Conservation (phyloP, 805 yeast species). For the Lipomyces oligophaga region DNA sequence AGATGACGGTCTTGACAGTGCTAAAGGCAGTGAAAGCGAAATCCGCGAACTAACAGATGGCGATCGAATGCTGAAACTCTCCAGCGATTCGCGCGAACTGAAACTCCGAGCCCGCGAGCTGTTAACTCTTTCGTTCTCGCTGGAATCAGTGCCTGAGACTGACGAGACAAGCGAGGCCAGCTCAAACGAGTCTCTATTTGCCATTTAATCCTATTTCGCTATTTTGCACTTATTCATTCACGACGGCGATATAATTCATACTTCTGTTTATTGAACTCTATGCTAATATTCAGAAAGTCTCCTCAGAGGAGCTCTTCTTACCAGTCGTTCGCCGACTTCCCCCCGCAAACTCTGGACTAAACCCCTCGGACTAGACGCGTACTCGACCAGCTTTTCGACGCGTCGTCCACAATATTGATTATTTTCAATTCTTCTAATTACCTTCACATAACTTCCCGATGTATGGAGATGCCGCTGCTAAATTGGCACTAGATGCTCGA, state of each 20-base stretch:
- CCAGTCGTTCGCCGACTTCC: too few relatives aligned
- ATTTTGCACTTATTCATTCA: too few relatives aligned
- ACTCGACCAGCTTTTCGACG: background rate
- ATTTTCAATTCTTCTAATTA: background rate
- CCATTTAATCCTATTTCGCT: too few relatives aligned
- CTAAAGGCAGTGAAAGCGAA: background rate
- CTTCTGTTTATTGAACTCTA: too few relatives aligned
- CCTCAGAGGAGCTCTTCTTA: too few relatives aligned
- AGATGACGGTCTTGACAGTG: background rate
- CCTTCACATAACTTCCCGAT: slow-evolving; percentile 40
- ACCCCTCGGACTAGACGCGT: background rate
- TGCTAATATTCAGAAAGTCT: too few relatives aligned
- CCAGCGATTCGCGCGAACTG: background rate
- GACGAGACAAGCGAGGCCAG: slow-evolving; percentile 37
- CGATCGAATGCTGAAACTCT: background rate
- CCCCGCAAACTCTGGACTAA: too few relatives aligned
- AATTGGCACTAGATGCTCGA: slow-evolving; percentile 81
- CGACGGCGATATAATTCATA: too few relatives aligned
- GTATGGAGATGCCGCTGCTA: slow-evolving; percentile 87
- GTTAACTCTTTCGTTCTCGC: slow-evolving; percentile 1
- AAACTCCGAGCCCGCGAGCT: background rate
- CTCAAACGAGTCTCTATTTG: slow-evolving; percentile 34
- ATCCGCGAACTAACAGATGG: background rate
- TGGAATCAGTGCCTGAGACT: slow-evolving; percentile 14
- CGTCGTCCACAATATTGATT: background rate